phyloP scores from a whole-genome alignment of 352 stramenopile species.

The Globisporangium irregulare region DNA sequence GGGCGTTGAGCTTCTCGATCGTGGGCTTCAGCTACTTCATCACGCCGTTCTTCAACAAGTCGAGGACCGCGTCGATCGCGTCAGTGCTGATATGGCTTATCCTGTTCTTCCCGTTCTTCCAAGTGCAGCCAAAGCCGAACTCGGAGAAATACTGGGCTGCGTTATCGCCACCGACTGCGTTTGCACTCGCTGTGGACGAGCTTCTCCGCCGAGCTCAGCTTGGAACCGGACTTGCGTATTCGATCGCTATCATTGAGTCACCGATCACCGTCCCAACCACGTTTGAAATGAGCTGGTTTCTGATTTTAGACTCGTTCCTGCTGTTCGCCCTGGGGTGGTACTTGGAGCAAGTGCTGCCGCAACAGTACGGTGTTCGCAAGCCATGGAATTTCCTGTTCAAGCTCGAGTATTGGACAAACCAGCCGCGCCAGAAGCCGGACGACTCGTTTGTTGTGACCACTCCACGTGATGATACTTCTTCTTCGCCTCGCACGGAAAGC shows the following conservation, averaged over 20 bases:
- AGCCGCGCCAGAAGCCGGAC: neutral
- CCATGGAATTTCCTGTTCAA: conserved; percentile 91
- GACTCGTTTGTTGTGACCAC: conserved; percentile 12
- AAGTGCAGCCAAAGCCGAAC: conserved; percentile 50
- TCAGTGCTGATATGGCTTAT: conserved; percentile 71
- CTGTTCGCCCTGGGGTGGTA: conserved; percentile 89
- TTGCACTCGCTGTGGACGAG: conserved; percentile 59
- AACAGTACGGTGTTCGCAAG: conserved; percentile 84
- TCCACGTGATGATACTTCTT: conserved; percentile 6
- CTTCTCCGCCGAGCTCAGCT: conserved; percentile 56
- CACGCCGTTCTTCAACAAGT: conserved; percentile 70
- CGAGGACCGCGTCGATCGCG: conserved; percentile 50
- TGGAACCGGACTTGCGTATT: conserved; percentile 60
- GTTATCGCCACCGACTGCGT: conserved; percentile 59
- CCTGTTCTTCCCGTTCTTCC: conserved; percentile 72
- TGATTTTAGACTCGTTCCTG: conserved; percentile 79
- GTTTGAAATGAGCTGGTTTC: conserved; percentile 50
- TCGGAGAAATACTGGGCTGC: conserved; percentile 46
- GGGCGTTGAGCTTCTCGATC: conserved; percentile 52
- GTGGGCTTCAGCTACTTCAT: conserved; percentile 66
- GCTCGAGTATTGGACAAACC: conserved; percentile 32
- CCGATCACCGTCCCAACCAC: conserved; percentile 46
- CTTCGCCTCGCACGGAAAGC: conserved; percentile 20
- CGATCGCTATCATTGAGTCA: conserved; percentile 33
- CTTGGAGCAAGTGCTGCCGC: conserved; percentile 90